Percentiles rank a stretch among this genome's conserved stretches.
These are phyloP conservation scores for Daldinia sp. DNA, from an alignment of 2,329 filamentous ascomycete species.

Conservation along the genomic window DNA sequence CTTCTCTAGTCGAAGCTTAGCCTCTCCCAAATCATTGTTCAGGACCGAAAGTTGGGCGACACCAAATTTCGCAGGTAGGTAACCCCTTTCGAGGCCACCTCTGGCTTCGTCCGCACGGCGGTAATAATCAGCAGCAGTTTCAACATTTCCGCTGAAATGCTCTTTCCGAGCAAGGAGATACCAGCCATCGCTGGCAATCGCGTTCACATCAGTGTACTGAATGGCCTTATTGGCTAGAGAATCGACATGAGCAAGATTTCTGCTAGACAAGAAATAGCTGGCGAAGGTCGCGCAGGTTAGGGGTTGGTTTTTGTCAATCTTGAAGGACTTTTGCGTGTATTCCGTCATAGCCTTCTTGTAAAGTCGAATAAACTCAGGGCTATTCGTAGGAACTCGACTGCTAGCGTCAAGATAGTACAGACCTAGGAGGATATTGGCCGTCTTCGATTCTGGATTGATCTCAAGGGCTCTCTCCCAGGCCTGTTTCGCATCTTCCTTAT, in stretches of 20 bases:
- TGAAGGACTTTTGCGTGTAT: conserved; percentile 94
- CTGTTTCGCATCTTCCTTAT: conserved; percentile 89
- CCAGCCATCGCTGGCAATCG: conserved; percentile 97
- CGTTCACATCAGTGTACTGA: conserved; percentile 94
- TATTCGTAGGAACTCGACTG: conserved; percentile 83
- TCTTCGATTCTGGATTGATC: conserved; percentile 84
- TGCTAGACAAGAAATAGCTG: conserved; percentile 87
- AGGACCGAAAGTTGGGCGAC: conserved; percentile 88
- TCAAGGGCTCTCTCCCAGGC: conserved; percentile 92
- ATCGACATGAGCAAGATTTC: conserved; percentile 84
- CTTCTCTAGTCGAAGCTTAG: conserved; percentile 93
- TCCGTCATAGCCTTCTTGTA: conserved; percentile 96
- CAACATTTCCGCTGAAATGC: conserved; percentile 81
- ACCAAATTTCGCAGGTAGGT: conserved; percentile 94
- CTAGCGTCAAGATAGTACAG: conserved; percentile 91
- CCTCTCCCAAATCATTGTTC: conserved; percentile 86
- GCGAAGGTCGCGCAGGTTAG: conserved; percentile 92
- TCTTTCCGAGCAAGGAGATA: conserved; percentile 93
- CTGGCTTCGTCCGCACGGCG: conserved; percentile 90
- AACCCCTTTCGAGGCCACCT: conserved; percentile 90
- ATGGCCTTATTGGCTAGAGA: conserved; percentile 92
- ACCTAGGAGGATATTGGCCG: conserved; percentile 89
- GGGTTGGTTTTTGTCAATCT: conserved; percentile 90
- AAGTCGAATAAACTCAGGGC: conserved; percentile 83
- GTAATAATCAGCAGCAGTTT: conserved; percentile 87